A percentile compares a stretch with the other conserved stretches of the same genome.
phyloP scores from a whole-genome alignment of 306 rosid species.

The Spatholobus suberectus region DNA sequence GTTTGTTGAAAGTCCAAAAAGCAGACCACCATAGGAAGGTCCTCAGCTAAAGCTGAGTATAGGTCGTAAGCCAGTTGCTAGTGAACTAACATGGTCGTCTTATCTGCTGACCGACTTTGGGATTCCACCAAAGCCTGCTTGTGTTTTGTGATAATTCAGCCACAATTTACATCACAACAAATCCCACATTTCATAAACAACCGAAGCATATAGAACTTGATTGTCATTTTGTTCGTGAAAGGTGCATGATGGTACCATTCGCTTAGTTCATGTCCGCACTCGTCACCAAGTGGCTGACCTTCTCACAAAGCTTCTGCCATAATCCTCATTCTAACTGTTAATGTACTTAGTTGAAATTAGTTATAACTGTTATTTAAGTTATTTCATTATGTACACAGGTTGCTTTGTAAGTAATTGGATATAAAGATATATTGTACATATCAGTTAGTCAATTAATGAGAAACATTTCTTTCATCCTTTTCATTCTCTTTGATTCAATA shows the following conservation, averaged over 20 bases:
- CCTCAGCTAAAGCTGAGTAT: not conserved
- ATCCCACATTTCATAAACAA: not conserved
- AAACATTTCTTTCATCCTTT: not conserved
- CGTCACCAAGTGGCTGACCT: not conserved
- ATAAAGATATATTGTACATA: not conserved
- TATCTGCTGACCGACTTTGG: not conserved
- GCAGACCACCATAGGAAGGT: not conserved
- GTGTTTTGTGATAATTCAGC: not conserved
- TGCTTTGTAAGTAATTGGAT: not conserved
- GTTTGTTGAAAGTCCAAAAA: not conserved
- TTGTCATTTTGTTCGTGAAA: not conserved
- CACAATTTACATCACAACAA: not conserved
- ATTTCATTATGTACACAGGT: not conserved
- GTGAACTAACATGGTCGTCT: not conserved
- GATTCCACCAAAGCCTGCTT: not conserved
- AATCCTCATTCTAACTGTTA: not conserved
- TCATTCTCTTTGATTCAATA: not conserved
- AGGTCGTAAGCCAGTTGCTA: not conserved
- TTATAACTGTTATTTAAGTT: not conserved
- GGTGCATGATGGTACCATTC: not conserved
- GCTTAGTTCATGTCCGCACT: not conserved
- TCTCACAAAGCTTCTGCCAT: not conserved
- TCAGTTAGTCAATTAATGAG: not conserved
- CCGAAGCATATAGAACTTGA: not conserved
- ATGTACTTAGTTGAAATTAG: not conserved